These are phyloP conservation scores for Candida corydali DNA, from an alignment of 805 yeast genomes.

Conservation along the genomic window DNA sequence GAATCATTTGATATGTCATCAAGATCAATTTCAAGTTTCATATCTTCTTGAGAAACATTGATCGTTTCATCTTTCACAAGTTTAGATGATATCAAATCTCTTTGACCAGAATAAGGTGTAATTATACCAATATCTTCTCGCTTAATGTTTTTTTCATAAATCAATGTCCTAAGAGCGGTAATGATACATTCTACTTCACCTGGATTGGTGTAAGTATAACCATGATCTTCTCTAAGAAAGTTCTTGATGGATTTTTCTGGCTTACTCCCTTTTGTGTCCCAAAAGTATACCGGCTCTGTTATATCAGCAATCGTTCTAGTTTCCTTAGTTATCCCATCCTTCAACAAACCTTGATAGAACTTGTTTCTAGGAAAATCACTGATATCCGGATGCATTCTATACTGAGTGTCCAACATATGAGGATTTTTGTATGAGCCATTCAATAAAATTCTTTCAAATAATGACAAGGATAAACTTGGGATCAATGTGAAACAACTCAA, in stretches of 20 bases:
- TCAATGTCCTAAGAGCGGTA: constrained; percentile 45
- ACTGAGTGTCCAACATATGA: constrained; percentile 66
- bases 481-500: constrained; percentile 68
- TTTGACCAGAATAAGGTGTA: constrained; percentile 75
- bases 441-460: constrained; percentile 61
- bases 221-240: constrained; percentile 44
- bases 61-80: constrained; percentile 49
- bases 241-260: constrained; percentile 48
- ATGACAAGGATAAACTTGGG: constrained; percentile 60
- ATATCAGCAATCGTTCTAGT: constrained; percentile 47
- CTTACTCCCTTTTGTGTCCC: constrained; percentile 51
- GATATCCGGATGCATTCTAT: constrained; percentile 64
- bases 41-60: constrained; percentile 48
- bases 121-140: constrained; percentile 57
- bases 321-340: constrained; percentile 55
- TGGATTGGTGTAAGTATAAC: constrained; percentile 55
- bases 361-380: constrained; percentile 53
- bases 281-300: constrained; percentile 53
- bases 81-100: constrained; percentile 53
- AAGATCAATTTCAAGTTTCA: constrained; percentile 54
- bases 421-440: constrained; percentile 60
- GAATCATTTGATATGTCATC: constrained; percentile 51
- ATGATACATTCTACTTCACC: constrained; percentile 50
- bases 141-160: constrained; percentile 50
- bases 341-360: constrained; percentile 47